Base-by-base conservation (phyloP, 2,329 filamentous ascomycete genomes). In the Dactylellina haptotyla region DNA sequence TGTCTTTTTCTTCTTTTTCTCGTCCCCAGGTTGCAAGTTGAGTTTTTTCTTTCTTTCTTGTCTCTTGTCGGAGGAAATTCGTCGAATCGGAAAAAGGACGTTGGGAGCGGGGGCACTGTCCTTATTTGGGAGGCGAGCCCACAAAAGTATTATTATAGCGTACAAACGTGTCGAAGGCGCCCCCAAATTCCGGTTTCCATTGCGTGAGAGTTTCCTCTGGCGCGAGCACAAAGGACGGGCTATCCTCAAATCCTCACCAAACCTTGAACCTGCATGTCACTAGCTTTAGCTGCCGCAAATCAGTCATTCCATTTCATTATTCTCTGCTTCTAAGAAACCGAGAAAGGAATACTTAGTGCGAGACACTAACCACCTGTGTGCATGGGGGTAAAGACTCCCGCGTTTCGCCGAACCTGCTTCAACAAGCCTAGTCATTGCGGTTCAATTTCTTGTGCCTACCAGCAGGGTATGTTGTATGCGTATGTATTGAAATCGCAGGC, bases 341-440 rank as follows among this genome's bases (percentile, higher is more conserved):
- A 54, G 48, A 37, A 45, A 32, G 48, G 28, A 37, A 56, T 28
- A n/a, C 32, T 46, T 64, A 34, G 50, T 54, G 61, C 23, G 28
- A 53, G 58, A 18, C 61, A 56, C 61, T 26, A 30, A 45, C 53
- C 32, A 39, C 37, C 41, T 20, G 48, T 45, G 58, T 18, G 67
- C 59, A 72, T 72, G 59, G 67, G 67, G 67, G 67, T 46, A 45
- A 61, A 56, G 46, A 50, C 45, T 53, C 46, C 69, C 61, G 69
- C 61, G 45, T 66, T 66, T 73, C 69, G 69, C 69, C 69, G 69
- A 66, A 66, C 69, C 61, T 73, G 57, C 61, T 73, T 32, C 54
- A 66, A 73, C 46, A 5, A 57, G 69, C 37, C 28, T 73, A 66
- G 69, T 48, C 39, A 25, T 18, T 53, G 30, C 28, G 32, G 34